Evolutionary conservation across 164 flowering plant genomes (phyloP), one percentile per base, ranked within the genome.

Genomic region (Dillenia suffruticosa): DNA sequence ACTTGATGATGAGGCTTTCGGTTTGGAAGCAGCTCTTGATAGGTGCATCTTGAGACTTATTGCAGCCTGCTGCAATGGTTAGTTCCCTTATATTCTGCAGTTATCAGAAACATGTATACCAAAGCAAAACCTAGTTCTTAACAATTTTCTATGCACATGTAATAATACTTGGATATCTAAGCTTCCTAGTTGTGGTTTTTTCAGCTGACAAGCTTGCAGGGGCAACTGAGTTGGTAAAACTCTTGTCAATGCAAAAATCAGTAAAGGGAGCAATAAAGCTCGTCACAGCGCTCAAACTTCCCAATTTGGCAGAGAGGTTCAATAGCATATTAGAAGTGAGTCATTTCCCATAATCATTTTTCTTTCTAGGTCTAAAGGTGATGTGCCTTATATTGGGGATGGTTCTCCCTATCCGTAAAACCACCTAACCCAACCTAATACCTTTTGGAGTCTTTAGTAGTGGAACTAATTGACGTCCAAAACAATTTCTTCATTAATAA

Each of bases 21-120:
- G 72, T 62, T 22, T 77, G 26, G 96, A 93, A 81, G 78, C 85
- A 9, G 82, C 96, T 67, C 90, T 82, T 63, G 97, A 93, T 62
- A 79, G 76, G 78, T 89, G 95, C 82, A 95, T 95, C 65, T 68
- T 95, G 75, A 81, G 87, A 82, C 91, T 92, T 40, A 92, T 95
- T 68, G 92, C 85, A 44, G 80, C 90, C 32, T 95, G 97, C 77
- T 95, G 99, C 81, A 92, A 84, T 57, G 86, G 99, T 95, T 52
- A 80, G 81, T 22, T 48, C 54, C 55, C 62, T 5, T 43, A 13
- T 46, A 45, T 58, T 58, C 45, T 59, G 22, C 22, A 19, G 22
- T 19, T 19, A 19, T 1, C 14, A 5, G 57, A 22, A 47, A 12
- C 14, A 10, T 51, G 46, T 40, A 5, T 32, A 32, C 40, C 40